Conservation (phyloP, 768 basidiomycete species). For the Hirschioporus abietinus region DNA sequence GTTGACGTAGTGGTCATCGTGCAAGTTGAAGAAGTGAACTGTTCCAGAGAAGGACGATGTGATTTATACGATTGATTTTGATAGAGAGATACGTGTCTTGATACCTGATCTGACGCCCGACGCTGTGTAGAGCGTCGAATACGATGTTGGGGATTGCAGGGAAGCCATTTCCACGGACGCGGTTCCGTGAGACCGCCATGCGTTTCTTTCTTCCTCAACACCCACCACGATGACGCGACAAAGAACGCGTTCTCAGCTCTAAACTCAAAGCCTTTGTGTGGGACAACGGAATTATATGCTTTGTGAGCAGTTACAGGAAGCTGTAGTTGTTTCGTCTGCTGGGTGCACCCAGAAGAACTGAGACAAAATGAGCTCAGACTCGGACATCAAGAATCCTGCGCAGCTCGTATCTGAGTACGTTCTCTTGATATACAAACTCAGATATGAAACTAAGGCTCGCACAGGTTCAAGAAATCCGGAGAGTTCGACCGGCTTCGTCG, state of each 20-base stretch:
- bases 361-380: background rate
- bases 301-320: background rate
- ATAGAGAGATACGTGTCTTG: background rate
- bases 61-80: background rate
- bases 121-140: background rate
- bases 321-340: too few species aligned
- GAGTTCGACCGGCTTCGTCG: conserved; percentile 70
- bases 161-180: background rate
- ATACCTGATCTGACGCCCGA: background rate
- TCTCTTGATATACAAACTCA: background rate
- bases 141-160: background rate
- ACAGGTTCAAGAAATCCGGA: conserved; percentile 74
- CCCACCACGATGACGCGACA: background rate
- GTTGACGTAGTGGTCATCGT: background rate
- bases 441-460: background rate
- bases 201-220: background rate
- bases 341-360: too few species aligned
- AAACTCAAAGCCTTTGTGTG: background rate
- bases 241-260: background rate
- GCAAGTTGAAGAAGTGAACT: background rate
- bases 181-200: background rate
- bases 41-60: background rate
- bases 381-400: conserved; percentile 44
- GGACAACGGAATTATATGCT: background rate
- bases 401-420: conserved; percentile 62